Base-by-base conservation (phyloP, 306 rosid genomes). In the Cucurbita moschata region DNA sequence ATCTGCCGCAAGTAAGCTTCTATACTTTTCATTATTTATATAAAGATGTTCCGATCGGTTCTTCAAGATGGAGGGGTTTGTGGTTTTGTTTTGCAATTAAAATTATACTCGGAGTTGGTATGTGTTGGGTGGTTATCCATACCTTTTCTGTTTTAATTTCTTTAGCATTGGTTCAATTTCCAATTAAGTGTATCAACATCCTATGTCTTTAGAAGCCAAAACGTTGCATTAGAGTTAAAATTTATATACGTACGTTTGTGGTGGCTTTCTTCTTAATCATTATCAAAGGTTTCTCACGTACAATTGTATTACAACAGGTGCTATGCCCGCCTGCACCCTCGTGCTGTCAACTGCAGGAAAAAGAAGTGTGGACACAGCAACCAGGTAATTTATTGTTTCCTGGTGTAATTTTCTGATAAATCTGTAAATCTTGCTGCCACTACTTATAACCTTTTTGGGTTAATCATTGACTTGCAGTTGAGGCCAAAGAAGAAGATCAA, bases 301-400 rank as follows among this genome's bases (percentile, higher is more conserved):
- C 46, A 38, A 73, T 40, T 73, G 23, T 39, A n/a, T 18, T 39
- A 0, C 85, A 90, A 0, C 85, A 90, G 98, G 86, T 92, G 98
- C 42, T 92, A 92, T 58, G 98, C 98, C 3, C 97, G 98, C 35
- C 60, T 94, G 67, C 98, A 94, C 83, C 98, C 98, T 2, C 96
- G 97, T 72, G 98, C 98, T n/a, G 98, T 94, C 66, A 94, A 94
- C 90, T 94, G 98, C 96, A 88, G 98, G 91, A 94, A 94, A 77
- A 94, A 94, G 95, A 94, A 94, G 86, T 94, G 98, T 81, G 98
- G 98, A 43, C 98, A 94, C 89, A 94, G 97, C 94, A 94, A 92
- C 93, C 98, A 92, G 96, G 96, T 87, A 61, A 15, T 7, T 8
- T 43, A 30, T 38, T 71, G 3, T 8, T 58, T 37, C 11, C 37